Evolutionary conservation across 2,329 filamentous ascomycete genomes (phyloP), one percentile per base, ranked within the genome.

Genomic region (Lasiodiplodia sp.): DNA sequence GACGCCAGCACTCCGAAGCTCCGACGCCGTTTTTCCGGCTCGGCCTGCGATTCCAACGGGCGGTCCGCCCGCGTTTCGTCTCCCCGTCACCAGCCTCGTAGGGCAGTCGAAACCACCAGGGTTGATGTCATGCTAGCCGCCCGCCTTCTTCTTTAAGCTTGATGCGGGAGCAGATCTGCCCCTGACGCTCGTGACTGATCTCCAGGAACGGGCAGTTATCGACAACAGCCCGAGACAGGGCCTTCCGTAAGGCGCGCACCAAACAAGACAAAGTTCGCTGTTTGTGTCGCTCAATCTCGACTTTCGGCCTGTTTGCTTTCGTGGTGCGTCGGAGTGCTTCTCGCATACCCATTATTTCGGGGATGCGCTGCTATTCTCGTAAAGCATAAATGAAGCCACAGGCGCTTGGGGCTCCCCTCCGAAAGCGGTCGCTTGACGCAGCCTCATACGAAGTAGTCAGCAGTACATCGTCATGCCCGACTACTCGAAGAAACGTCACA

Each of bases 161-260:
- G 44, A 23, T 64, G 47, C 44, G 18, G 31, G 12, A 25, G 44
- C 4, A 31, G 47, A 34, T 49, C 44, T 18, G 44, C 60, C 60
- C 60, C 60, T 64, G 60, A 52, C 47, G 51, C 60, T 52, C 21
- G 14, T 12, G 58, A 63, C 51, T 63, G 58, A 63, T 63, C 58
- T 63, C 44, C 58, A 34, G 28, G 52, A 37, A 63, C 60, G 44
- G 47, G 28, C 60, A 64, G 47, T 64, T 64, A 64, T 64, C 60
- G 60, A 52, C 60, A 64, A 11, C 60, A 25, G 44, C 60, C 60
- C 44, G 60, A 37, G 25, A 52, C 60, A 23, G 28, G 60, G 58
- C 60, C 60, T 53, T 52, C 44, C 60, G n/a, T 64, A 40, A 64
- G 60, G 60, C 60, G 18, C 28, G 14, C 44, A 25, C 25, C 47